Percentiles rank a stretch among this genome's conserved stretches.
These are phyloP conservation scores for Lippia alba DNA, from an alignment of 305 asterid genomes.

Conservation along the genomic window DNA sequence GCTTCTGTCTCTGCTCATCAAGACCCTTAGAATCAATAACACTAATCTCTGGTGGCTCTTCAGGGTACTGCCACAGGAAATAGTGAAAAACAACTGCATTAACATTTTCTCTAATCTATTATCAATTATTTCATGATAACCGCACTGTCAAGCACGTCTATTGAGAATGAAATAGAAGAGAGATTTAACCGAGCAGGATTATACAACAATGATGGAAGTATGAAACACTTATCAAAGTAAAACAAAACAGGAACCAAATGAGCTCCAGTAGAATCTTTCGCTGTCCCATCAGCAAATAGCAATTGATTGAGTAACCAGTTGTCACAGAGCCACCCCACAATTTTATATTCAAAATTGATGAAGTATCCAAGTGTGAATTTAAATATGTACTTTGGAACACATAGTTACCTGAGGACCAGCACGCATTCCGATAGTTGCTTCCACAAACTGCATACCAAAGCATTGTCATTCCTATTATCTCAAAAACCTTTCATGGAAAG, in stretches of 20 bases:
- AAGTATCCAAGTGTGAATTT: not conserved
- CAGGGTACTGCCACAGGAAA: slow-evolving; percentile 79
- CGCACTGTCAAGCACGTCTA: not conserved
- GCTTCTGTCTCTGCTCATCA: slow-evolving; percentile 74
- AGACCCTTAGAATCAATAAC: slow-evolving; percentile 88
- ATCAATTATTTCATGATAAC: slow-evolving; percentile 4
- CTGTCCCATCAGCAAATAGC: no score
- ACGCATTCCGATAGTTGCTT: slow-evolving; percentile 76
- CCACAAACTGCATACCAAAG: slow-evolving; percentile 75
- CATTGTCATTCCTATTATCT: slow-evolving; percentile 12
- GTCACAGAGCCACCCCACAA: not conserved
- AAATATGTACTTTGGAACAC: not conserved
- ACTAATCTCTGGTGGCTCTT: slow-evolving; percentile 70
- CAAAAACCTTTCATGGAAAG: not conserved
- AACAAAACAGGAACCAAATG: not conserved
- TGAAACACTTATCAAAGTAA: not conserved
- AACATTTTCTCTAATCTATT: slow-evolving; percentile 10
- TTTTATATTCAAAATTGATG: not conserved
- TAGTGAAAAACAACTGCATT: slow-evolving; percentile 9
- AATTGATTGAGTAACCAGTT: no score
- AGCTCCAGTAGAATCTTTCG: slow-evolving; percentile 17
- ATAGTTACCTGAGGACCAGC: slow-evolving; percentile 70
- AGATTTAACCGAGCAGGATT: slow-evolving; percentile 1
- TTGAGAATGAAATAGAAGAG: not conserved
- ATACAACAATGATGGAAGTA: not conserved